These are phyloP conservation scores for Albatrellus ellisii DNA, from an alignment of 768 basidiomycete species.

Conservation along the genomic window DNA sequence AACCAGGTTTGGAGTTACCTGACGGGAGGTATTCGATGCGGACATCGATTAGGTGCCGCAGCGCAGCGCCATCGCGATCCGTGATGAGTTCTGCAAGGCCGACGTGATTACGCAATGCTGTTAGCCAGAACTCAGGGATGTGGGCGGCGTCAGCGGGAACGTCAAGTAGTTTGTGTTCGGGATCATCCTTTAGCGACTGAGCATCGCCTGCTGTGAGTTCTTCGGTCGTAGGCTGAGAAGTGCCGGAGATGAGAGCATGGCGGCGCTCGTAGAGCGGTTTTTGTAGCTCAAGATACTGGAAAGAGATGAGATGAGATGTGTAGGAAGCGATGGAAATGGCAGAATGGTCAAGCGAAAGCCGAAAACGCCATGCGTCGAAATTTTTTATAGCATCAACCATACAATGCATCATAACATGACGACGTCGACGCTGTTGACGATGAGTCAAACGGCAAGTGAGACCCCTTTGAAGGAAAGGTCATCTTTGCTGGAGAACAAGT, in stretches of 20 bases:
- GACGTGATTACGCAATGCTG: conserved; percentile 85
- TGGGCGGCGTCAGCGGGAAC: conserved; percentile 24
- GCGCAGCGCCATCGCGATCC: conserved; percentile 79
- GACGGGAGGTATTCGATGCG: conserved; percentile 61
- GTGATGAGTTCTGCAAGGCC: conserved; percentile 83
- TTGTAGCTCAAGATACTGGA: conserved; percentile 61
- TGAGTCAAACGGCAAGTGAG: too few species aligned
- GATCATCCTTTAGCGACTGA: conserved; percentile 63
- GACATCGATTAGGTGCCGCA: conserved; percentile 75
- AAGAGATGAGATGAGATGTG: conserved; percentile 8
- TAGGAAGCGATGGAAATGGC: neutral
- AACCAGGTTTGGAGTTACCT: conserved; percentile 68
- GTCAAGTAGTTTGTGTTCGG: conserved; percentile 44
- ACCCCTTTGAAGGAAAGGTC: too few species aligned
- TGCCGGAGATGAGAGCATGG: conserved; percentile 69
- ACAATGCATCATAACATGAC: too few species aligned
- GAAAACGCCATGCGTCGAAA: too few species aligned
- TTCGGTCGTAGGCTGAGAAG: conserved; percentile 55
- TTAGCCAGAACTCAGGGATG: conserved; percentile 97
- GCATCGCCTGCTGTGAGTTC: conserved; percentile 77
- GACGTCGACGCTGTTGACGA: too few species aligned
- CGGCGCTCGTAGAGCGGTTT: conserved; percentile 84
- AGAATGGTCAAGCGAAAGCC: neutral
- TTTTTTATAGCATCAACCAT: too few species aligned
- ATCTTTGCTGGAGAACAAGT: too few species aligned